Evolutionary conservation across 306 rosid species (phyloP).

Genomic region (Geum urbanum): DNA sequence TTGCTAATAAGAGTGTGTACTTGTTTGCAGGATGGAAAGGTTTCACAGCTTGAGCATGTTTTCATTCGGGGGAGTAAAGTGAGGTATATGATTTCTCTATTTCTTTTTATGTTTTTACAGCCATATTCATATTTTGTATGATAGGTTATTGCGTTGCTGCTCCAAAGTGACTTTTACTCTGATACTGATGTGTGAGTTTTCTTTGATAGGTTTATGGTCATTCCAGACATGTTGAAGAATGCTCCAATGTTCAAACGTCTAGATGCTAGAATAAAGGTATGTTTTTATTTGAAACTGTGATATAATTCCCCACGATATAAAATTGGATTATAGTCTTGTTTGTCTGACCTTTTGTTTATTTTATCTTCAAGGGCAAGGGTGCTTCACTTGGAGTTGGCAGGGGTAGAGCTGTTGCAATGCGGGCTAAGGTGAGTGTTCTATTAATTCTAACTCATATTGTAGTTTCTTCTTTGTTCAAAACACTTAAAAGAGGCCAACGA

Average conservation of each 20-base stretch:
- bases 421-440: conserved; percentile 61
- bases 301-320: neutral
- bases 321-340: neutral
- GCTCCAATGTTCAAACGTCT: conserved; percentile 99
- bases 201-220: conserved; percentile 81
- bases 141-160: neutral
- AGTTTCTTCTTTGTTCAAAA: neutral
- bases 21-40: conserved; percentile 75
- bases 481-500: neutral
- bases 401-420: conserved; percentile 99
- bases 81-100: conserved; percentile 47
- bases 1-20: conserved; percentile 19
- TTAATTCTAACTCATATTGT: neutral
- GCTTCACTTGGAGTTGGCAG: conserved; percentile 98
- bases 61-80: conserved; percentile 99
- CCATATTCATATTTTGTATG: neutral
- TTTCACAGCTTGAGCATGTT: conserved; percentile 94
- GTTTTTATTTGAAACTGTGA: neutral
- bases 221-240: conserved; percentile 97
- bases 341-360: conserved; percentile 18
- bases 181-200: conserved; percentile 10
- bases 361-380: conserved; percentile 83
- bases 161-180: conserved; percentile 2
- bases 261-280: conserved; percentile 93
- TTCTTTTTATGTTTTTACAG: no score